Evolutionary conservation across 441 rosid genomes (phyloP), one percentile per base, ranked within the genome.

Genomic region (Jatropha multifida): DNA sequence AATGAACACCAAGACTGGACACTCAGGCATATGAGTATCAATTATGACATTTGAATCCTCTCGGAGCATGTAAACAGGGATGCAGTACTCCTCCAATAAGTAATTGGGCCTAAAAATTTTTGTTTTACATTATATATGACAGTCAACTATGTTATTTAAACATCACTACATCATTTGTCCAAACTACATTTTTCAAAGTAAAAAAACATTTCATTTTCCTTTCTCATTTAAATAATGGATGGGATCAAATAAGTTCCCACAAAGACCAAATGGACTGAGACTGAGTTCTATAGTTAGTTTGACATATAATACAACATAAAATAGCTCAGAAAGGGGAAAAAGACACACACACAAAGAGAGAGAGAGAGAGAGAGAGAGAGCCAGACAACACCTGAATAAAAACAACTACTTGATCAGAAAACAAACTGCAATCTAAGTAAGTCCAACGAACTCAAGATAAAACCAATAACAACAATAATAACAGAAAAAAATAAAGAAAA

Each of bases 1-100:
- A 81, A 93, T 83, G 77, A 91, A 93, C 75, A 91, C 94, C 17
- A 93, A 76, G 52, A 90, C 89, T 0, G 97, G 97, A 63, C 87
- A 87, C 40, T 51, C 65, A 7, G 98, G 92, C 48, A 42, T 72
- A 72, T 62, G 10, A 62, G 23, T 11, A 26, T 48, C 62, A 5
- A 55, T 59, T 14, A 73, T 74, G 4, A 37, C 32, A 48, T 81
- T 75, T 0, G 82, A 68, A 65, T 76, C 88, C 23, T 84, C 83
- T 20, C 38, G 73, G 60, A 92, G 76, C 72, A 92, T 76, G 72
- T 88, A 87, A 0, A 72, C 65, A 52, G 93, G 94, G 72, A 91
- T 86, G 80, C 75, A 79, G 77, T 88, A 93, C 69, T 82, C 78
- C 82, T 81, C 73, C 67, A 83, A 74, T 64, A 62, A 18, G 46